Percentiles rank a stretch among this genome's conserved stretches.
phyloP scores from a whole-genome alignment of 139 green algal genomes.

The Chlorella sp. region DNA sequence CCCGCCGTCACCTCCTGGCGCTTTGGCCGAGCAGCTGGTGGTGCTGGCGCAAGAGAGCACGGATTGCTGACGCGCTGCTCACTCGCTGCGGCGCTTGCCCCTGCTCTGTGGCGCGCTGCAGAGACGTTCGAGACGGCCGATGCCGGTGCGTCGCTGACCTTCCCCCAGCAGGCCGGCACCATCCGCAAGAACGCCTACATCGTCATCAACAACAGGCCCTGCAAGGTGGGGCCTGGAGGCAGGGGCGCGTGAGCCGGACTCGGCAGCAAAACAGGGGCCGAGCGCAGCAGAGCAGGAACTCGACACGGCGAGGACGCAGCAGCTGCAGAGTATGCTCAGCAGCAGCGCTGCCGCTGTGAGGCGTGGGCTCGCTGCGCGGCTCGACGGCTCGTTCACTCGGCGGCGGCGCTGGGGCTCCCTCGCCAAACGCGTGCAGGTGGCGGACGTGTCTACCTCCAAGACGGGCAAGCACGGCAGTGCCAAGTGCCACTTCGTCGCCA shows the following conservation, averaged over 20 bases:
- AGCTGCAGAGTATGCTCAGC: not conserved
- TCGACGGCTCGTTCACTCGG: too few relatives aligned
- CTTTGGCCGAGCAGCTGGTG: not conserved
- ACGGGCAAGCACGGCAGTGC: conserved; percentile 99
- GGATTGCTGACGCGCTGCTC: not conserved
- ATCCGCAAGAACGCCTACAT: conserved; percentile 97
- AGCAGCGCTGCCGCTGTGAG: not conserved
- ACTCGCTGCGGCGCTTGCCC: not conserved
- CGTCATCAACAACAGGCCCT: conserved; percentile 90
- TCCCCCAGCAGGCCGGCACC: conserved; percentile 87
- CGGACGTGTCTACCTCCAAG: conserved; percentile 99
- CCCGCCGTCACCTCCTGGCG: too few relatives aligned
- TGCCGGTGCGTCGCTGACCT: conserved; percentile 83
- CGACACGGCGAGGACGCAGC: not conserved
- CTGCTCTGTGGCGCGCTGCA: not conserved
- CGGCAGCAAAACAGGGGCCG: too few relatives aligned
- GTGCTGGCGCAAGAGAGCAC: not conserved
- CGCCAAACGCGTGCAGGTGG: conserved; percentile 79
- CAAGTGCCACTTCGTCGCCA: conserved; percentile 96
- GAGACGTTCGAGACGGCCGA: conserved; percentile 38
- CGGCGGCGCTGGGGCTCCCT: too few relatives aligned
- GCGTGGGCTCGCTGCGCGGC: too few relatives aligned
- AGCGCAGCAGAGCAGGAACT: too few relatives aligned
- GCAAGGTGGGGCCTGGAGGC: conserved; percentile 89
- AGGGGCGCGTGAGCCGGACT: too few relatives aligned